Conservation (phyloP, 768 basidiomycete genomes). For the Lenzites betulinus region DNA sequence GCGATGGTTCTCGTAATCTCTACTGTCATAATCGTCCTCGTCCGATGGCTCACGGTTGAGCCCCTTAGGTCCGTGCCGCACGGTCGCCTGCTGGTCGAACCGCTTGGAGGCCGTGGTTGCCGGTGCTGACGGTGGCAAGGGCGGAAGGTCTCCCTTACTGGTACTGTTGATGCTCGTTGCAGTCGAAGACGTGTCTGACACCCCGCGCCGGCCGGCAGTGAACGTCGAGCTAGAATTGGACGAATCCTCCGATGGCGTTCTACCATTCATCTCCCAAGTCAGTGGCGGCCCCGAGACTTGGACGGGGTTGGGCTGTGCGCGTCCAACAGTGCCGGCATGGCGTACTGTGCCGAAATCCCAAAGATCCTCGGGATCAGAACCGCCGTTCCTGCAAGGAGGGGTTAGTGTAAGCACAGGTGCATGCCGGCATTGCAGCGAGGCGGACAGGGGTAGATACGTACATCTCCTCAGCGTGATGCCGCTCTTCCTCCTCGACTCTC, state of each 20-base stretch:
- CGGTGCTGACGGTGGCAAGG: slow-evolving; percentile 43
- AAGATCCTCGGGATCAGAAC: slow-evolving; percentile 74
- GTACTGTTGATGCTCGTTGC: slow-evolving; percentile 50
- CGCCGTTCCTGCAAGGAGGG: slow-evolving; percentile 44
- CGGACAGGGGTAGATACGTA: slow-evolving; percentile 39
- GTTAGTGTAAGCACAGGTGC: neutral
- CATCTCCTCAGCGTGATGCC: slow-evolving; percentile 62
- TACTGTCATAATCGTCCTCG: slow-evolving; percentile 47
- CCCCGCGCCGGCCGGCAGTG: slow-evolving; percentile 18
- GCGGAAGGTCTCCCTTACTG: slow-evolving; percentile 63
- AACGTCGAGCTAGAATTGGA: slow-evolving; percentile 43
- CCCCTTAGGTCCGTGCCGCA: slow-evolving; percentile 38
- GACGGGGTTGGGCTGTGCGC: slow-evolving; percentile 52
- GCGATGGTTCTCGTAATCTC: slow-evolving; percentile 45
- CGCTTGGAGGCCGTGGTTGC: slow-evolving; percentile 35
- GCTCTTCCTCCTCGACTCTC: slow-evolving; percentile 69
- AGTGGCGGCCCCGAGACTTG: slow-evolving; percentile 66
- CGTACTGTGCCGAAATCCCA: slow-evolving; percentile 99
- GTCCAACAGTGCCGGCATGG: slow-evolving; percentile 74
- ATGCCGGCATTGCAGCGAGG: neutral
- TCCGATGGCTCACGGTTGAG: slow-evolving; percentile 53
- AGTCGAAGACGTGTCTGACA: slow-evolving; percentile 31
- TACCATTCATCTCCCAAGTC: slow-evolving; percentile 79
- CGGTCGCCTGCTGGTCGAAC: slow-evolving; percentile 65
- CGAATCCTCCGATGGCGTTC: slow-evolving; percentile 42